phyloP scores from a whole-genome alignment of 108 stramenopile genomes.

The Cyclotella sp. region DNA sequence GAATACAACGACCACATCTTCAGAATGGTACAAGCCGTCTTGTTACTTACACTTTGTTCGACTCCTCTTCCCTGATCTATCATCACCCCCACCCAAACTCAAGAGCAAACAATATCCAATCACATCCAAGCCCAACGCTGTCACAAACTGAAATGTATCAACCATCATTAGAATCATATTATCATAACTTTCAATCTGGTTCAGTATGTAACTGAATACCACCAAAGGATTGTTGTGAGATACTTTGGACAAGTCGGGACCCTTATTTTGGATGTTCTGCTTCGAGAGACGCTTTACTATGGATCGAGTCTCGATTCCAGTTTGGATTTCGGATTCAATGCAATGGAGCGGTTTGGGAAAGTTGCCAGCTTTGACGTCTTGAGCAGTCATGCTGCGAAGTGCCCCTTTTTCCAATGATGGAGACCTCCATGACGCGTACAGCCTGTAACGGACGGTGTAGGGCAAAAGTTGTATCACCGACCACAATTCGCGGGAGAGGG shows the following conservation, averaged over 20 bases:
- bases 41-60: constrained; percentile 69
- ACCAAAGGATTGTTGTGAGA: constrained; percentile 91
- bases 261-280: constrained; percentile 85
- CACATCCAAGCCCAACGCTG: constrained; percentile 88
- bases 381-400: constrained; percentile 28
- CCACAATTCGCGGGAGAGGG: constrained; percentile 77
- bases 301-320: constrained; percentile 76
- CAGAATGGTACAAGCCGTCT: background rate
- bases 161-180: constrained; percentile 94
- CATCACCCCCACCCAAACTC: constrained; percentile 66
- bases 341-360: constrained; percentile 63
- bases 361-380: constrained; percentile 30
- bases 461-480: constrained; percentile 62
- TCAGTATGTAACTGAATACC: constrained; percentile 82
- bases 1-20: constrained; percentile 3
- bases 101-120: constrained; percentile 81
- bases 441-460: constrained; percentile 67
- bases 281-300: constrained; percentile 89
- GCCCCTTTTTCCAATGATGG: constrained; percentile 69
- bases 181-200: constrained; percentile 95
- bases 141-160: constrained; percentile 81
- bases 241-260: constrained; percentile 76
- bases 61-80: constrained; percentile 49
- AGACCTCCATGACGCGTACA: constrained; percentile 83
- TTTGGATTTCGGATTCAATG: constrained; percentile 73